phyloP scores from a whole-genome alignment of 164 flowering plant genomes.

The Litsea cubeba region DNA sequence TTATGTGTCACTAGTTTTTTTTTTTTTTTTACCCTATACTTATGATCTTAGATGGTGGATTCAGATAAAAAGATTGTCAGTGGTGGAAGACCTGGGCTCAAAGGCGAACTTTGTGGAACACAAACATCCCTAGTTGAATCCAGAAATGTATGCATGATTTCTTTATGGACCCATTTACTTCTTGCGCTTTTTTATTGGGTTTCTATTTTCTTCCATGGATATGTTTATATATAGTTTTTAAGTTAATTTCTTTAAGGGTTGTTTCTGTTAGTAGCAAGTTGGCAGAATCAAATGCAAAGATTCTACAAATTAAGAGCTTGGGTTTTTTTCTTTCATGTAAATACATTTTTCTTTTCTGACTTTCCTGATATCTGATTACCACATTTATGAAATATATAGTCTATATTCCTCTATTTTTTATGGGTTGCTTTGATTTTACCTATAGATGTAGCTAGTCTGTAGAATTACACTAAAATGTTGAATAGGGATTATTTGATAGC shows the following conservation, averaged over 20 bases:
- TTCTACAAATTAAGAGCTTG: not conserved
- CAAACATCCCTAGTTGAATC: not conserved
- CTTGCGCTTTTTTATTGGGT: not conserved
- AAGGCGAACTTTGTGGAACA: conserved; percentile 12
- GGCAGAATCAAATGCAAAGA: not conserved
- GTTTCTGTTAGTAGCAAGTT: not conserved
- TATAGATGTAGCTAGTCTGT: not conserved
- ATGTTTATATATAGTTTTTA: not conserved
- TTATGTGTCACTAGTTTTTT: not conserved
- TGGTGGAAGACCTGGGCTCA: conserved; percentile 13
- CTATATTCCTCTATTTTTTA: not conserved
- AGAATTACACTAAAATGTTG: too few relatives aligned
- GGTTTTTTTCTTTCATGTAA: too few relatives aligned
- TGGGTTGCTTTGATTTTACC: not conserved
- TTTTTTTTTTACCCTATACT: not conserved
- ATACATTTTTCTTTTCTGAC: not conserved
- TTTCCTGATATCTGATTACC: not conserved
- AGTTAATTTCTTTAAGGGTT: not conserved
- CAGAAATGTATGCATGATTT: not conserved
- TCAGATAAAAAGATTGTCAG: not conserved
- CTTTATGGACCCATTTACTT: not conserved
- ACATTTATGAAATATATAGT: not conserved
- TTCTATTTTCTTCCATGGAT: not conserved
- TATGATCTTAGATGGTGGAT: not conserved
- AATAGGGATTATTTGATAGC: too few relatives aligned